Evolutionary conservation across 805 yeast species (phyloP).

Genomic region (Suhomyces prunicola): DNA sequence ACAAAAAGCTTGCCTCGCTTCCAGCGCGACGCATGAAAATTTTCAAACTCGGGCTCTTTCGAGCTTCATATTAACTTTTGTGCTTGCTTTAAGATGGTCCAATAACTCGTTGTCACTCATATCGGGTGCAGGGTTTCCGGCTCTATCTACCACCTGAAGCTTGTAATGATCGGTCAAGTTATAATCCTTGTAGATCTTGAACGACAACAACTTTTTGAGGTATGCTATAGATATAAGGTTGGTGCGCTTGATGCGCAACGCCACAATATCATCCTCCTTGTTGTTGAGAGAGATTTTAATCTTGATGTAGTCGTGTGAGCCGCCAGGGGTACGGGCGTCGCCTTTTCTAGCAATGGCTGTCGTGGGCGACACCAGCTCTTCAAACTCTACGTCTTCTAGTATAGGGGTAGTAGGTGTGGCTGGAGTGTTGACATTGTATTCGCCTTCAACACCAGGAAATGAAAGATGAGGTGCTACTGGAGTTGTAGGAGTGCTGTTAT

Average conservation of each 20-base stretch:
- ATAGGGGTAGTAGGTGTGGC: conserved; percentile 13
- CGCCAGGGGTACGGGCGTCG: background rate
- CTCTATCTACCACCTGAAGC: conserved; percentile 15
- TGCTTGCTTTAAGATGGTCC: conserved; percentile 16
- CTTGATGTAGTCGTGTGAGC: conserved; percentile 16
- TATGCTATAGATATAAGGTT: conserved; percentile 22
- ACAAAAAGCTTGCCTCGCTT: background rate
- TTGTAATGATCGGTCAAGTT: conserved; percentile 26
- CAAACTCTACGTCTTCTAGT: conserved; percentile 11
- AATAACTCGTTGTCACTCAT: conserved; percentile 13
- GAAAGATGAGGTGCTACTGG: background rate
- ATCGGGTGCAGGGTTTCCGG: conserved; percentile 8
- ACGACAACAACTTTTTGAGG: conserved; percentile 25
- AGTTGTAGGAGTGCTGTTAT: conserved; percentile 5
- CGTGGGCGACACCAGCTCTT: background rate
- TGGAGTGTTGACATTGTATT: conserved; percentile 1
- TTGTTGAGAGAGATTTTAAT: conserved; percentile 26
- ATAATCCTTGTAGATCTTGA: conserved; percentile 30
- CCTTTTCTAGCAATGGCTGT: background rate
- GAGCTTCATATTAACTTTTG: conserved; percentile 24
- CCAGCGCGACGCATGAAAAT: background rate
- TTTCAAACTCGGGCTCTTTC: conserved; percentile 15
- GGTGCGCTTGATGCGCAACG: conserved; percentile 20
- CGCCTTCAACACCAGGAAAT: background rate
- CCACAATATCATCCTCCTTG: conserved; percentile 29